These are phyloP conservation scores for Diaporthe eres DNA, from an alignment of 2,329 filamentous ascomycete species.

Conservation along the genomic window DNA sequence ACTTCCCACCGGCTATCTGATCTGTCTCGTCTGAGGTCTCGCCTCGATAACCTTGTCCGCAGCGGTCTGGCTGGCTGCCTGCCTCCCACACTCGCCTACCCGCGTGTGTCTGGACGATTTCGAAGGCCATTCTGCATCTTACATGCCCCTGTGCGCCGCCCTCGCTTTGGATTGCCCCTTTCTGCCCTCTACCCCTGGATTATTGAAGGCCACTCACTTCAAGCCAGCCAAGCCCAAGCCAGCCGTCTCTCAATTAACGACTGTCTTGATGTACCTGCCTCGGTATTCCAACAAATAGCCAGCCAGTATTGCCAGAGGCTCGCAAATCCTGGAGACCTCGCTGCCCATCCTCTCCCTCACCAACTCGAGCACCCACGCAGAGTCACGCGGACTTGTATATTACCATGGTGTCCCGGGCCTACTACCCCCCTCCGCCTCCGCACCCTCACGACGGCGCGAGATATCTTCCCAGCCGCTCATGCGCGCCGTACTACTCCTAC, in stretches of 20 bases:
- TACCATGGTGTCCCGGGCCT: constrained; percentile 60
- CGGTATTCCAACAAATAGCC: constrained; percentile 34
- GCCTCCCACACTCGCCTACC: constrained; percentile 32
- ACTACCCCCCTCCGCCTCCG: constrained; percentile 51
- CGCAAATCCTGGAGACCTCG: constrained; percentile 22
- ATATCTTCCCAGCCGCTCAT: constrained; percentile 54
- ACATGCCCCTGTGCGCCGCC: constrained; percentile 36
- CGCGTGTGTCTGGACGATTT: constrained; percentile 33
- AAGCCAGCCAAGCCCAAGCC: constrained; percentile 41
- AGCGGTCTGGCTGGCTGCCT: constrained; percentile 27
- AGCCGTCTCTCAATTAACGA: constrained; percentile 27
- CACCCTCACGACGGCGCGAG: constrained; percentile 52
- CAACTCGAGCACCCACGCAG: constrained; percentile 17
- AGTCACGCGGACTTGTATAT: constrained; percentile 31
- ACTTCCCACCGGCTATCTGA: constrained; percentile 21
- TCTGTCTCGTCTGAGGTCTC: constrained; percentile 31
- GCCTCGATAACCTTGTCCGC: constrained; percentile 38
- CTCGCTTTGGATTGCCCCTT: constrained; percentile 42
- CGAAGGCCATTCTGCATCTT: constrained; percentile 36
- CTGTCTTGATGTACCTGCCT: constrained; percentile 36
- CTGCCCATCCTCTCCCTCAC: not conserved
- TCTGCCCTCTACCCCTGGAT: constrained; percentile 29
- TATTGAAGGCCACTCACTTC: constrained; percentile 31
- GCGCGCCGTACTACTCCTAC: constrained; percentile 54
- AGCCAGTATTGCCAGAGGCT: constrained; percentile 3